A percentile compares a stretch with the other conserved stretches of the same genome.
Conservation (phyloP, 257 asterid species). For the Nyctanthes arbortristis region DNA sequence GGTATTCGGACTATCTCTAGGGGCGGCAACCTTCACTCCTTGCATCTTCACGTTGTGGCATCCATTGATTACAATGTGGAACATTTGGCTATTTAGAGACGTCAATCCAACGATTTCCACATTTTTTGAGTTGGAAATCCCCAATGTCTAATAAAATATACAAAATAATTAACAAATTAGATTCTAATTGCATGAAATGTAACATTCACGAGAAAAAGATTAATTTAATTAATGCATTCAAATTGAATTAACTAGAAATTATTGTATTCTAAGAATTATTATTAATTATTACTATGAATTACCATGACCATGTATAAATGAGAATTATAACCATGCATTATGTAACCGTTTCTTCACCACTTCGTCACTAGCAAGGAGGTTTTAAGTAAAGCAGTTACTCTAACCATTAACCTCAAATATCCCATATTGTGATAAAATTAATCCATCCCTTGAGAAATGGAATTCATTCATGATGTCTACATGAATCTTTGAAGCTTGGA, state of each 20-base stretch:
- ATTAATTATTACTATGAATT: too few species aligned
- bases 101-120: constrained; percentile 40
- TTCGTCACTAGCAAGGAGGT: constrained; percentile 4
- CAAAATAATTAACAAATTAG: not conserved
- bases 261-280: too few species aligned
- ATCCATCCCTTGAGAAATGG: too few species aligned
- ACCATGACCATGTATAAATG: too few species aligned
- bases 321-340: too few species aligned
- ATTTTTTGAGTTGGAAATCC: constrained; percentile 42
- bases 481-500: too few species aligned
- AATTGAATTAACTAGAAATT: too few species aligned
- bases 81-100: constrained; percentile 54
- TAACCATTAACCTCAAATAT: too few species aligned
- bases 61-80: constrained; percentile 49
- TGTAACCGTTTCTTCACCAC: constrained; percentile 3
- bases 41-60: constrained; percentile 40
- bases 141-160: constrained; percentile 37
- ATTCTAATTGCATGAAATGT: not conserved
- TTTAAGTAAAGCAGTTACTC: not conserved
- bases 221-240: too few species aligned
- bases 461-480: too few species aligned
- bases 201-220: too few species aligned
- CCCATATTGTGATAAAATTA: too few species aligned
- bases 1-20: constrained; percentile 48
- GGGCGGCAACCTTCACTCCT: constrained; percentile 35